Conservation (phyloP, 805 yeast genomes). For the Torulaspora delbrueckii region DNA sequence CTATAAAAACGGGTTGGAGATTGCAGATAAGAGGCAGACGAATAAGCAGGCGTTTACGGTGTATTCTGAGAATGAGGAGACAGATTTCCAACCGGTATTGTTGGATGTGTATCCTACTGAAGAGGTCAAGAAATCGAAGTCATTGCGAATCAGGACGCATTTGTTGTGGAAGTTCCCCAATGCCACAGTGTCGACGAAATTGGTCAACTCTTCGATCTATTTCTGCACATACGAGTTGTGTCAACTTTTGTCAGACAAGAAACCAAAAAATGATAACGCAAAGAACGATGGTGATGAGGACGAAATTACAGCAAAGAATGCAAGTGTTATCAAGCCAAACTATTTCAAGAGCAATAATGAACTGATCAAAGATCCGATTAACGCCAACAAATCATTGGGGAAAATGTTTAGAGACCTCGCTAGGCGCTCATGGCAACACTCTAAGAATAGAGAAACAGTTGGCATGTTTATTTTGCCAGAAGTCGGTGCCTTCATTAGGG, state of each 20-base stretch:
- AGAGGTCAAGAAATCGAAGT: conserved; percentile 65
- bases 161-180: conserved; percentile 86
- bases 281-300: conserved; percentile 11
- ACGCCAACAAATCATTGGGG: conserved; percentile 46
- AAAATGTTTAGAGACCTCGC: conserved; percentile 82
- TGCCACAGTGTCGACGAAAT: conserved; percentile 66
- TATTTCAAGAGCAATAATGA: conserved; percentile 31
- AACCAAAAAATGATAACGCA: conserved; percentile 12
- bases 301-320: conserved; percentile 3
- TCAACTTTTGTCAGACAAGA: conserved; percentile 42
- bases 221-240: conserved; percentile 54
- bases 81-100: conserved; percentile 39
- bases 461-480: conserved; percentile 68
- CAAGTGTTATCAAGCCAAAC: conserved; percentile 27
- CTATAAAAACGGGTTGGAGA: conserved; percentile 69
- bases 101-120: conserved; percentile 70
- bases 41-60: conserved; percentile 59
- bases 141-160: conserved; percentile 73
- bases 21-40: conserved; percentile 68
- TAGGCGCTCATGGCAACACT: conserved; percentile 87
- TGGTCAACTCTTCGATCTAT: conserved; percentile 70
- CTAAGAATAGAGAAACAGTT: conserved; percentile 51
- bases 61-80: conserved; percentile 47
- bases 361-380: conserved; percentile 27
- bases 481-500: conserved; percentile 65